Conservation (phyloP, 2,329 filamentous ascomycete species). For the Capronia coronata region DNA sequence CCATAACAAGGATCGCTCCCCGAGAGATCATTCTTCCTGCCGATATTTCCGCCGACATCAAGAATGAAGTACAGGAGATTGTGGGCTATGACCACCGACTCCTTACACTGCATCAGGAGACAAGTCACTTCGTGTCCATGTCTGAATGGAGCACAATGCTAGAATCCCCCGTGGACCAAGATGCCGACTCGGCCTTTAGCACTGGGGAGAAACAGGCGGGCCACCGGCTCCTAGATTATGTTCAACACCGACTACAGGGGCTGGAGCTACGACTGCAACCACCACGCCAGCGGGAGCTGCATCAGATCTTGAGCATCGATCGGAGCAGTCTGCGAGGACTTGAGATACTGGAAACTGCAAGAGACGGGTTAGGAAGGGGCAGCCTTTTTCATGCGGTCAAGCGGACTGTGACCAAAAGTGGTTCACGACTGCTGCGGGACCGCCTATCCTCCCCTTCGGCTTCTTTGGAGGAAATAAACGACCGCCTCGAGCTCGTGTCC, state of each 20-base stretch:
- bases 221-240: conserved; percentile 75
- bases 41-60: conserved; percentile 50
- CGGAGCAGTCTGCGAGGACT: conserved; percentile 83
- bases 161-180: conserved; percentile 60
- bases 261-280: conserved; percentile 75
- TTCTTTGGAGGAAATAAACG: conserved; percentile 70
- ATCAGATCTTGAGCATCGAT: conserved; percentile 83
- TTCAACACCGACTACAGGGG: conserved; percentile 69
- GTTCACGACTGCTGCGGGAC: conserved; percentile 72
- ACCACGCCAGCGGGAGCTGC: conserved; percentile 64
- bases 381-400: conserved; percentile 86
- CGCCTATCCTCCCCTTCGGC: conserved; percentile 86
- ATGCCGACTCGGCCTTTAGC: conserved; percentile 54
- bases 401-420: conserved; percentile 84
- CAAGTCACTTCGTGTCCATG: conserved; percentile 43
- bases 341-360: conserved; percentile 79
- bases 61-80: conserved; percentile 59
- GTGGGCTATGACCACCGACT: conserved; percentile 69
- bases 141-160: conserved; percentile 69
- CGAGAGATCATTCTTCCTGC: conserved; percentile 77
- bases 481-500: conserved; percentile 73
- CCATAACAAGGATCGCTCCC: conserved; percentile 74
- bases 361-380: conserved; percentile 70
- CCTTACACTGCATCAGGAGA: conserved; percentile 61
- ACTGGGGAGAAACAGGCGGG: conserved; percentile 67